Evolutionary conservation across 2,329 filamentous ascomycete species (phyloP).

Genomic region (Ceratocystis lukuohia): DNA sequence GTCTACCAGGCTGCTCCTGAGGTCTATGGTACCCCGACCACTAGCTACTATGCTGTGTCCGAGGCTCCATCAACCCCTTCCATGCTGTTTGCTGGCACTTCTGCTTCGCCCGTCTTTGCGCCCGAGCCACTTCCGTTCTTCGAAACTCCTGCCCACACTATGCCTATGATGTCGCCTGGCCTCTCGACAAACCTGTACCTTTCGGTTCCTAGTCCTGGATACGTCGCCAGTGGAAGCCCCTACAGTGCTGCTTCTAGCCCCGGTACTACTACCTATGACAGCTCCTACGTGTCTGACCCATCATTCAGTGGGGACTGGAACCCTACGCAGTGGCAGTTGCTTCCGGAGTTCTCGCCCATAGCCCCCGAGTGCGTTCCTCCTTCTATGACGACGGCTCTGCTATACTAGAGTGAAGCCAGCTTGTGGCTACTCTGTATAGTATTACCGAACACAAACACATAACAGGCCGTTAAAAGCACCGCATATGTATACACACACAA

Average conservation of each 20-base stretch:
- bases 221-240: conserved; percentile 11
- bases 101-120: conserved; percentile 9
- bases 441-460: not conserved
- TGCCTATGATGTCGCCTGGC: conserved; percentile 16
- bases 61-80: conserved; percentile 9
- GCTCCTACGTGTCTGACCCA: conserved; percentile 13
- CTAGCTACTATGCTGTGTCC: conserved; percentile 13
- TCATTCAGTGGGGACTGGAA: conserved; percentile 9
- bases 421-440: not conserved
- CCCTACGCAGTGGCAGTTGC: conserved; percentile 9
- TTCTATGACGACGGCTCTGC: conserved; percentile 16
- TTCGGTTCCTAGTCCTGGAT: conserved; percentile 13
- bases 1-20: conserved; percentile 8
- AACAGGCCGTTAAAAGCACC: conserved; percentile 5
- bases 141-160: conserved; percentile 6
- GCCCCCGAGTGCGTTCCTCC: conserved; percentile 19
- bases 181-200: conserved; percentile 11
- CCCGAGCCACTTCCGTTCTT: conserved; percentile 9
- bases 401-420: conserved; percentile 14
- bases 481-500: not conserved
- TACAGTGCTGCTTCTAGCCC: conserved; percentile 17
- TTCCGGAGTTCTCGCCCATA: conserved; percentile 14
- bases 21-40: conserved; percentile 14
- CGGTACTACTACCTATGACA: conserved; percentile 13
- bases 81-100: conserved; percentile 11